Base-by-base conservation (phyloP, 2,329 filamentous ascomycete species). In the Aspergillus sp. region DNA sequence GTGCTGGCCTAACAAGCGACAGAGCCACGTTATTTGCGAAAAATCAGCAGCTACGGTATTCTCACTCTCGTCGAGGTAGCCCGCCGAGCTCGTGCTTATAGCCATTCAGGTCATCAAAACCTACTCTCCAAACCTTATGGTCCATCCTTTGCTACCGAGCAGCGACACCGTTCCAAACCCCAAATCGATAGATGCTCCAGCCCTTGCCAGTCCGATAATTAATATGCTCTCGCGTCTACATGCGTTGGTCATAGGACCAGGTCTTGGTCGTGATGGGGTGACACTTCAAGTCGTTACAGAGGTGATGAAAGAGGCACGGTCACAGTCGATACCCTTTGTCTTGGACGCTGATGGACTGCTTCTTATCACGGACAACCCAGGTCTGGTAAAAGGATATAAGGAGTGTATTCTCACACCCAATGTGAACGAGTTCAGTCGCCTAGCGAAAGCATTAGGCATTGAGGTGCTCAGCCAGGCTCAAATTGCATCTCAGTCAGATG, bases 121-220 rank as follows among this genome's bases (percentile, higher is more conserved):
- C 4, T 98, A 97, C 73, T 96, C 90, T 13, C 93, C 93, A 3
- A 96, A 97, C 65, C 77, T 98, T 27, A 98, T 98, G 91, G 93
- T 98, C 8, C 93, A 97, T 67, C 93, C 93, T 1, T 80, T 96
- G 54, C 91, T 98, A 82, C 86, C 89, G 28, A 88, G 93, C 67
- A 80, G 82, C 37, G 76, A 78, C 54, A 56, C 64, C n/a, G 60
- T 69, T 27, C 58, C 60, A 32, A 60, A 69, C 19, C 75, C 80
- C 54, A 69, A 79, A 42, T 64, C 70, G 26, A 66, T 72, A 39
- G 68, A 74, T 42, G 60, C 60, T 9, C 75, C 81, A 53, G 76
- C 85, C 2, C 76, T 95, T 38, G 81, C 87, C 7, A 68, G 77
- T 26, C 72, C 78, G 41, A 85, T 97, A 52, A 78, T 90, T 48